phyloP scores from a whole-genome alignment of 768 basidiomycete species.

The Mycena venus region DNA sequence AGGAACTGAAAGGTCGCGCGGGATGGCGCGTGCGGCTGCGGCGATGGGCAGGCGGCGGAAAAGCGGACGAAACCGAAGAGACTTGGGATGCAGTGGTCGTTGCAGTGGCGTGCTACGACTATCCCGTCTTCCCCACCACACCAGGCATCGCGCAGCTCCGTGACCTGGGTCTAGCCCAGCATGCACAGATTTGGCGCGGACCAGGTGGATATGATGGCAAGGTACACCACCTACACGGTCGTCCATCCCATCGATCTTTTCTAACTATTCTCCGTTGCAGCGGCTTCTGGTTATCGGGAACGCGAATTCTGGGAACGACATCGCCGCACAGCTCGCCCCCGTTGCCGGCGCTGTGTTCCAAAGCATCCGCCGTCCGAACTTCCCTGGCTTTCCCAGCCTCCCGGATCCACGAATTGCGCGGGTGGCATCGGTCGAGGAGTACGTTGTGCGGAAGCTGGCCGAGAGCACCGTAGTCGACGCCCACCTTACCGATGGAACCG shows the following conservation, averaged over 20 bases:
- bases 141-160: constrained; percentile 51
- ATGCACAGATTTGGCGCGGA: constrained; percentile 59
- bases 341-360: constrained; percentile 40
- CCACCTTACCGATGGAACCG: constrained; percentile 37
- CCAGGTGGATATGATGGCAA: constrained; percentile 51
- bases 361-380: constrained; percentile 43
- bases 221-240: constrained; percentile 24
- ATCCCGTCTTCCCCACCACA: constrained; percentile 58
- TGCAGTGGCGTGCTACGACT: constrained; percentile 61
- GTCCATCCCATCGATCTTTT: background rate
- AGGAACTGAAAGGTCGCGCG: constrained; percentile 45
- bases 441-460: background rate
- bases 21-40: constrained; percentile 57
- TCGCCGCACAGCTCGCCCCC: constrained; percentile 45
- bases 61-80: constrained; percentile 46
- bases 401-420: constrained; percentile 45
- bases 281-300: constrained; percentile 46
- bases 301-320: constrained; percentile 52
- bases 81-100: constrained; percentile 65
- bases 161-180: constrained; percentile 49
- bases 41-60: constrained; percentile 47
- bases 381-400: constrained; percentile 46
- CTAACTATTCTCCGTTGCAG: background rate
- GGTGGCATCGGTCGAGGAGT: constrained; percentile 43
- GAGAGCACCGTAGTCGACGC: constrained; percentile 26